These are phyloP conservation scores for Persicaria tinctoria DNA, from an alignment of 148 eudicot genomes.

Conservation along the genomic window DNA sequence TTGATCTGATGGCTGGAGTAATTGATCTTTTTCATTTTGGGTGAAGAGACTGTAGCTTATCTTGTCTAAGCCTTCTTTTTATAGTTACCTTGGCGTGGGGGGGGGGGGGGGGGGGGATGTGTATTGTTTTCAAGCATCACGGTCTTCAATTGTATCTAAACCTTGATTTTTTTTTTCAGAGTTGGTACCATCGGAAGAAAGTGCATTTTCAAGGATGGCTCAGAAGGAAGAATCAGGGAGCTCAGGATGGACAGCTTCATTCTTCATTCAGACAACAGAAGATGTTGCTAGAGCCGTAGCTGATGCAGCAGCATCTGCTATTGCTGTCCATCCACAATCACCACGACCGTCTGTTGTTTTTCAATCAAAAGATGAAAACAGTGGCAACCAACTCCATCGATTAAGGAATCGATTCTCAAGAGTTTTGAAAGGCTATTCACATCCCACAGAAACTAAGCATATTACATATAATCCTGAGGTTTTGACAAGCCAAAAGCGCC, in stretches of 20 bases:
- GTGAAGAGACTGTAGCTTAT: not conserved
- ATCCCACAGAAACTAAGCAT: conserved; percentile 56
- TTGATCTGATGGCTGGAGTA: not conserved
- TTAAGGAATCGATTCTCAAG: conserved; percentile 62
- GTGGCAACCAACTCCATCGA: conserved; percentile 58
- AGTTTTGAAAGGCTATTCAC: conserved; percentile 75
- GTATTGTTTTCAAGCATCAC: not conserved
- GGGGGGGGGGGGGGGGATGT: too few species aligned
- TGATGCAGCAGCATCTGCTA: conserved; percentile 65
- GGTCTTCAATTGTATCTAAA: not conserved
- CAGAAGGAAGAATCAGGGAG: conserved; percentile 53
- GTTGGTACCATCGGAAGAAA: not conserved
- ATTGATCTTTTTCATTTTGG: conserved; percentile 5
- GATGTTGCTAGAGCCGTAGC: conserved; percentile 83
- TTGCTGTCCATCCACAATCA: conserved; percentile 57
- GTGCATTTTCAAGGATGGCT: conserved; percentile 36
- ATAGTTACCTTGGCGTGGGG: not conserved
- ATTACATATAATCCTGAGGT: conserved; percentile 80
- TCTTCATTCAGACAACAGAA: conserved; percentile 68
- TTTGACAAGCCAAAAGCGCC: conserved; percentile 93
- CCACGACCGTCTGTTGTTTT: conserved; percentile 79
- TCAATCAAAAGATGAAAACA: conserved; percentile 58
- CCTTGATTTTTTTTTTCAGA: not conserved
- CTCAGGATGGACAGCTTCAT: conserved; percentile 73
- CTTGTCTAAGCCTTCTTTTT: not conserved